Evolutionary conservation across 257 asterid genomes (phyloP).

Genomic region (Datura wrightii): DNA sequence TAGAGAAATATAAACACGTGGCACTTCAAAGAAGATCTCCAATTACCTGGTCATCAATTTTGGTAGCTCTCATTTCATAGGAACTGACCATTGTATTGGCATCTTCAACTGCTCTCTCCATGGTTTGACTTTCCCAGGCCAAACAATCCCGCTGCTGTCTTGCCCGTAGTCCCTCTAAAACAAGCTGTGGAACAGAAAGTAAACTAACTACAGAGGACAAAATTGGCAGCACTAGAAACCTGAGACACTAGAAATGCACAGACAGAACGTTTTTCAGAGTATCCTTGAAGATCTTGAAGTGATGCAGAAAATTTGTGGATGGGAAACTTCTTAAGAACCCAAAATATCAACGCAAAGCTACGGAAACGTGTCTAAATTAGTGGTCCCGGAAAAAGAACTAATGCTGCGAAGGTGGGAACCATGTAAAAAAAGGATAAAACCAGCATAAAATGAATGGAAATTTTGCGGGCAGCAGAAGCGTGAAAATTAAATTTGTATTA

Average conservation of each 20-base stretch:
- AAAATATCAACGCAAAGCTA: not conserved
- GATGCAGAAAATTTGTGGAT: not conserved
- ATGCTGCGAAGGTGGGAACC: not conserved
- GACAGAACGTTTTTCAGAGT: not conserved
- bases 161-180: conserved; percentile 78
- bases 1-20: conserved; percentile 15
- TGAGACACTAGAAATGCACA: conserved; percentile 1
- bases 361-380: conserved; percentile 5
- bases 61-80: conserved; percentile 65
- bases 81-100: conserved; percentile 64
- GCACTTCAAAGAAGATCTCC: conserved; percentile 24
- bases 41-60: conserved; percentile 90
- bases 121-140: conserved; percentile 64
- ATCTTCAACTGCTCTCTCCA: conserved; percentile 68
- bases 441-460: conserved; percentile 5
- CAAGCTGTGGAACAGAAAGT: conserved; percentile 66
- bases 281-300: not conserved
- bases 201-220: conserved; percentile 31
- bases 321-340: not conserved
- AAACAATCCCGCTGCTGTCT: conserved; percentile 69
- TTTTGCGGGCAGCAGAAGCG: not conserved
- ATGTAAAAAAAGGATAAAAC: not conserved
- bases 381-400: not conserved
- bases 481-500: not conserved
- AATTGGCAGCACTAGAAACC: conserved; percentile 26